Conservation (phyloP, 2,329 filamentous ascomycete species). For the Arthrobotrys conoides region DNA sequence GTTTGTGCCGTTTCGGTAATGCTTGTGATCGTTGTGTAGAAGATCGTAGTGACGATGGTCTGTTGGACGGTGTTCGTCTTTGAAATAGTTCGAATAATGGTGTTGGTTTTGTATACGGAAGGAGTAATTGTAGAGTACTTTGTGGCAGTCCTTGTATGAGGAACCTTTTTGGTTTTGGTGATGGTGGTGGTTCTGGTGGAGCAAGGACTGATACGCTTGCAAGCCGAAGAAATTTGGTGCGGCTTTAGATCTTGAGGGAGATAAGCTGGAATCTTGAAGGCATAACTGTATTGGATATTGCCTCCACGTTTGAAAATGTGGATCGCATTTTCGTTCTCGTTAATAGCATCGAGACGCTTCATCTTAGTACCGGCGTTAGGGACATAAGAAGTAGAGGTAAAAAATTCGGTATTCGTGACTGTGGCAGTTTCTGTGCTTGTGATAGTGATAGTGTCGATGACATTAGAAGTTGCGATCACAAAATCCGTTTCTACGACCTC, state of each 20-base stretch:
- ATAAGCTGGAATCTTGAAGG: slow-evolving; percentile 19
- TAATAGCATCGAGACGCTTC: background rate
- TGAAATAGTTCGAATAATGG: background rate
- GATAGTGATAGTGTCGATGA: slow-evolving; percentile 9
- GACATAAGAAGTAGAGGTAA: background rate
- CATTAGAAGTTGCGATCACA: slow-evolving; percentile 8
- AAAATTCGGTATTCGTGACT: background rate
- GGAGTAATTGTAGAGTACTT: slow-evolving; percentile 2
- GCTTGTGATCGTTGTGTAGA: slow-evolving; percentile 15
- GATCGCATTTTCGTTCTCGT: background rate
- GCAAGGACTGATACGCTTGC: slow-evolving; percentile 14
- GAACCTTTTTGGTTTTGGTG: background rate
- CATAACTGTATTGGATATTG: background rate
- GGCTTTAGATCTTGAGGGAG: slow-evolving; percentile 28
- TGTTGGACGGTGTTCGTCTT: background rate
- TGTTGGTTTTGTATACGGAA: background rate
- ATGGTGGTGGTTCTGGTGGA: slow-evolving; percentile 14
- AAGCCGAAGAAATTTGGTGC: slow-evolving; percentile 11
- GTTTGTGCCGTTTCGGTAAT: slow-evolving; percentile 7
- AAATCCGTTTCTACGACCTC: slow-evolving; percentile 10
- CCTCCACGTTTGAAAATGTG: background rate
- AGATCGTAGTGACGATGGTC: background rate
- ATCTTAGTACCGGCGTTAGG: background rate
- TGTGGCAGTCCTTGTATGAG: background rate
- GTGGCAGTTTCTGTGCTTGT: slow-evolving; percentile 5